These are phyloP conservation scores for Boletus semigastroideus DNA, from an alignment of 1,284 basidiomycete species.

Conservation along the genomic window DNA sequence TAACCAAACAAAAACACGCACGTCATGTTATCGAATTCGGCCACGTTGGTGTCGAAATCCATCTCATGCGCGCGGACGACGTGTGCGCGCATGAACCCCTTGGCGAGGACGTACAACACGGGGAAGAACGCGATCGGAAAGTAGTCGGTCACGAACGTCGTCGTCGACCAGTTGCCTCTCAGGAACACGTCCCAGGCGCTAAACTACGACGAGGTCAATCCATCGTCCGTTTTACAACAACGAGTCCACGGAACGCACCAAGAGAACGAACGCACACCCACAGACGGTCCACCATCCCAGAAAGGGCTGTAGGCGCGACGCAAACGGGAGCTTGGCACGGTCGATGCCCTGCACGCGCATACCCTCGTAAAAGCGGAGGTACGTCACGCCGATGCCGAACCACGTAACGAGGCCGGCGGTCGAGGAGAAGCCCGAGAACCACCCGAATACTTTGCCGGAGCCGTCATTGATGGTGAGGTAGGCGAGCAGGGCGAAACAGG, in stretches of 20 bases:
- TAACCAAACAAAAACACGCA: conserved; percentile 18
- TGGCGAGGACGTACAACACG: conserved; percentile 50
- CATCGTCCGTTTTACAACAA: no score
- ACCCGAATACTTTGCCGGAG: conserved; percentile 55
- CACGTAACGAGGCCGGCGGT: conserved; percentile 57
- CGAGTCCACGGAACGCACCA: conserved; percentile 35
- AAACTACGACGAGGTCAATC: conserved; percentile 30
- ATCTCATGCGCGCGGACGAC: conserved; percentile 45
- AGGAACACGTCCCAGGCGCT: conserved; percentile 47
- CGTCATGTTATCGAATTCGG: conserved; percentile 51
- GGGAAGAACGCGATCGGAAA: conserved; percentile 63
- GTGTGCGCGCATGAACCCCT: conserved; percentile 39
- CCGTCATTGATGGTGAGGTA: conserved; percentile 48
- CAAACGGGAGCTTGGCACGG: conserved; percentile 51
- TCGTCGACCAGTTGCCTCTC: conserved; percentile 34
- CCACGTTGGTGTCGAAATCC: conserved; percentile 55
- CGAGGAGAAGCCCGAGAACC: conserved; percentile 51
- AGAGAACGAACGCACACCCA: conserved; percentile 37
- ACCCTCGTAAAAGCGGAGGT: conserved; percentile 61
- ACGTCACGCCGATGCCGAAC: conserved; percentile 62
- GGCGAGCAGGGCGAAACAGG: conserved; percentile 53
- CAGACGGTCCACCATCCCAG: conserved; percentile 44
- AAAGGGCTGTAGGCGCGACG: conserved; percentile 44
- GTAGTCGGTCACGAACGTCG: conserved; percentile 50
- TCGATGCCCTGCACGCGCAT: conserved; percentile 55